These are phyloP conservation scores for Voacanga thouarsii DNA, from an alignment of 257 asterid species.

Conservation along the genomic window DNA sequence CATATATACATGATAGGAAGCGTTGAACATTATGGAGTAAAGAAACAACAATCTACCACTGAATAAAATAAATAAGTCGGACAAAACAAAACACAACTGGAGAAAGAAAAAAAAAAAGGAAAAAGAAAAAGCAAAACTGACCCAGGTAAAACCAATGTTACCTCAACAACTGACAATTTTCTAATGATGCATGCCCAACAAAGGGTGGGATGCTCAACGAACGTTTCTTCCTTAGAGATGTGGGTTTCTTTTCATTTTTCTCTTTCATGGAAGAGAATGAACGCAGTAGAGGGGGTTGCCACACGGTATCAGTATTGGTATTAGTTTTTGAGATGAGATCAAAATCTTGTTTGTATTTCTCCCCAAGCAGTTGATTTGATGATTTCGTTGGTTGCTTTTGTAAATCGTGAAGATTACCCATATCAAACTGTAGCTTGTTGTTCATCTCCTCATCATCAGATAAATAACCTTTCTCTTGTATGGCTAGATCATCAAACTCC, in stretches of 20 bases:
- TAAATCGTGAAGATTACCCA: conserved; percentile 2
- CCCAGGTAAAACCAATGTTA: no score
- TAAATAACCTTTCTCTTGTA: conserved; percentile 49
- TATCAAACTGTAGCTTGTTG: conserved; percentile 21
- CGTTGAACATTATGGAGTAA: not conserved
- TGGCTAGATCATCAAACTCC: conserved; percentile 88
- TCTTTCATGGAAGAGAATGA: conserved; percentile 27
- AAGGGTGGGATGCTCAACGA: conserved; percentile 27
- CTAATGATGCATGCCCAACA: conserved; percentile 9
- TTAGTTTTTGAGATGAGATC: conserved; percentile 38
- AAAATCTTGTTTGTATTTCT: conserved; percentile 36
- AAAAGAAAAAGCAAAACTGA: not conserved
- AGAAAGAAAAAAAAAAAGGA: not conserved
- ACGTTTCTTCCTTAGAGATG: conserved; percentile 30
- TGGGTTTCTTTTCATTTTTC: conserved; percentile 34
- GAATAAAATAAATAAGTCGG: no score
- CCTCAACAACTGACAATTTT: conserved; percentile 13
- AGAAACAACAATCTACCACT: not conserved
- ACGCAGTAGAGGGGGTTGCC: conserved; percentile 29
- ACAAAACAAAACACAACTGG: not conserved
- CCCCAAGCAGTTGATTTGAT: conserved; percentile 20
- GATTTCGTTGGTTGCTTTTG: conserved; percentile 22
- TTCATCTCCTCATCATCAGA: conserved; percentile 46
- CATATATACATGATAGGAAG: not conserved
- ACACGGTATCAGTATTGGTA: conserved; percentile 36